A percentile compares a stretch with the other conserved stretches of the same genome.
These are phyloP conservation scores for Tolypocladium endophyticum DNA, from an alignment of 2,329 filamentous ascomycete genomes.

Conservation along the genomic window DNA sequence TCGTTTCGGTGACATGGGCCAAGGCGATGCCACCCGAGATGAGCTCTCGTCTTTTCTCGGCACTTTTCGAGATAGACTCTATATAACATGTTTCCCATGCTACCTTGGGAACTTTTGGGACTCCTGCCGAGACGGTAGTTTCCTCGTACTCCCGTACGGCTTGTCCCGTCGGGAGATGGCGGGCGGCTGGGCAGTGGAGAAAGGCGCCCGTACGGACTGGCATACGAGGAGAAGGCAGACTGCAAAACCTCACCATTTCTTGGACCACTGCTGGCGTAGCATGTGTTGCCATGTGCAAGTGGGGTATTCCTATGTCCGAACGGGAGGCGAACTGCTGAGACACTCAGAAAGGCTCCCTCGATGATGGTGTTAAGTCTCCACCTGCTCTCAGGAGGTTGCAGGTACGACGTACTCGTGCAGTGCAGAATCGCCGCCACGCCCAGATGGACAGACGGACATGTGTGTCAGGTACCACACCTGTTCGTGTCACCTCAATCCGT, in stretches of 20 bases:
- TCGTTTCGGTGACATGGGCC: not conserved
- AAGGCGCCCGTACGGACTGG: not conserved
- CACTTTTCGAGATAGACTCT: not conserved
- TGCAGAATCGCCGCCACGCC: not conserved
- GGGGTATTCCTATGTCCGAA: not conserved
- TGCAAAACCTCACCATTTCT: not conserved
- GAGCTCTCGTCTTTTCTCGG: not conserved
- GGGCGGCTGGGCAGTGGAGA: not conserved
- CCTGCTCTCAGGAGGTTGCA: not conserved
- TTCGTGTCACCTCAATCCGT: not conserved
- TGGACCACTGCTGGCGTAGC: not conserved
- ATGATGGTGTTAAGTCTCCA: not conserved
- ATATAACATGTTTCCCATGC: not conserved
- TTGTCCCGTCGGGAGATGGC: not conserved
- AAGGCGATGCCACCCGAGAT: not conserved
- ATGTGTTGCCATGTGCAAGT: not conserved
- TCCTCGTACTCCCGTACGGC: too few species aligned
- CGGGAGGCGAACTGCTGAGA: not conserved
- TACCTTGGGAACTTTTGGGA: not conserved
- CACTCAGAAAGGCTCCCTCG: not conserved
- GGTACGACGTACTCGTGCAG: not conserved
- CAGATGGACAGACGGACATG: not conserved
- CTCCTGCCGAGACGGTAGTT: not conserved
- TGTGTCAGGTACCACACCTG: not conserved
- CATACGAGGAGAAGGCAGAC: not conserved